A percentile compares a stretch with the other conserved stretches of the same genome.
These are phyloP conservation scores for Corchorus capsularis DNA, from an alignment of 345 rosid species.

Conservation along the genomic window DNA sequence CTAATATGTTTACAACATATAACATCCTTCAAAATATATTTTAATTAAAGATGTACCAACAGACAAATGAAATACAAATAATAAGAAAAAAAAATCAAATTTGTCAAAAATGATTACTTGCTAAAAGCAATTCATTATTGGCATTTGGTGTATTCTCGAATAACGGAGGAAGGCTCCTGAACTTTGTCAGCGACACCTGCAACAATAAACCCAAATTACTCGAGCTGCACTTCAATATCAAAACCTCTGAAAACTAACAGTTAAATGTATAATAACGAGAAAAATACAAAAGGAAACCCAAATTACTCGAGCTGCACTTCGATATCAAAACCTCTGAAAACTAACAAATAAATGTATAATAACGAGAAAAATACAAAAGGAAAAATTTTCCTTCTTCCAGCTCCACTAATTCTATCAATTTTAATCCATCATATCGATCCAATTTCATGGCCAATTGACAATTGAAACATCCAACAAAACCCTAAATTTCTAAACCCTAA, in stretches of 20 bases:
- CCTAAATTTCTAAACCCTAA: no score
- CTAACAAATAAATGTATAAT: no score
- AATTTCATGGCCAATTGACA: no score
- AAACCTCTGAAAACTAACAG: neutral
- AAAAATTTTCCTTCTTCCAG: neutral
- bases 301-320: no score
- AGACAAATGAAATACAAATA: neutral
- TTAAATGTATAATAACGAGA: neutral
- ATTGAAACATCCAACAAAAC: neutral
- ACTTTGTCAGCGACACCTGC: conserved; percentile 79
- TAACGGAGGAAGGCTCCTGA: conserved; percentile 85
- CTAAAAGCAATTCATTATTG: conserved; percentile 64
- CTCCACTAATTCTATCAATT: no score
- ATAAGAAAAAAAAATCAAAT: neutral
- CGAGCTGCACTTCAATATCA: neutral
- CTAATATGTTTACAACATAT: neutral
- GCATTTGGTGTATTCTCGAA: conserved; percentile 75
- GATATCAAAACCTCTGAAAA: no score
- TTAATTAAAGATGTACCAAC: neutral
- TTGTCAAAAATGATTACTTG: conserved; percentile 46
- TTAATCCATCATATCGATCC: no score
- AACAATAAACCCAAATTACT: conserved; percentile 16
- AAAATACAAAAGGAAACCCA: no score
- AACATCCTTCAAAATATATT: neutral
- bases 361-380: no score